A percentile compares a stretch with the other conserved stretches of the same genome.
phyloP scores from a whole-genome alignment of 768 basidiomycete genomes.

The Hebeloma cylindrosporum region DNA sequence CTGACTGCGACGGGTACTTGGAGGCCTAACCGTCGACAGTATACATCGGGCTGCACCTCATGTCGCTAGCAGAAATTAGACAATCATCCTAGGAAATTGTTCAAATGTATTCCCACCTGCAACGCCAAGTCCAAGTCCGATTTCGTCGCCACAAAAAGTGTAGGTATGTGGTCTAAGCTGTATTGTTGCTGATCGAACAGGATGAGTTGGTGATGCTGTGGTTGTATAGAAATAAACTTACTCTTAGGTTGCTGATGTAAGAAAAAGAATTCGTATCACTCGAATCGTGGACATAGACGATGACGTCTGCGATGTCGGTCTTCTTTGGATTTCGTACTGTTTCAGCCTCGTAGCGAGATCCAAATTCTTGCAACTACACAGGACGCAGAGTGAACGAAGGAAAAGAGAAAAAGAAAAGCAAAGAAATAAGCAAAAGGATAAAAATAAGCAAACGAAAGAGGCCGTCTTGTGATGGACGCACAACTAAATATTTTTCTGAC shows the following conservation, averaged over 20 bases:
- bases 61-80: conserved; percentile 61
- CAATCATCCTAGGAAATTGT: conserved; percentile 5
- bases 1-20: conserved; percentile 95
- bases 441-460: too few species aligned
- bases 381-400: neutral
- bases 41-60: conserved; percentile 98
- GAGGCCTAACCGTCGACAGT: conserved; percentile 85
- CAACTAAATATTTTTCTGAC: conserved; percentile 94
- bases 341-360: conserved; percentile 92
- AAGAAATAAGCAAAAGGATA: too few species aligned
- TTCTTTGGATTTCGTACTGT: conserved; percentile 87
- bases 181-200: conserved; percentile 84
- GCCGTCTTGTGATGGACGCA: too few species aligned
- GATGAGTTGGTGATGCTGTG: conserved; percentile 12
- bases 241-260: conserved; percentile 94
- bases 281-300: conserved; percentile 95
- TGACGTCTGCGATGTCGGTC: conserved; percentile 89
- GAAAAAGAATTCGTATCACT: conserved; percentile 99
- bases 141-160: conserved; percentile 97
- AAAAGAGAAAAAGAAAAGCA: neutral
- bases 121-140: conserved; percentile 96
- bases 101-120: conserved; percentile 52
- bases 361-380: conserved; percentile 90
- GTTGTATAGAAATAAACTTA: conserved; percentile 31
- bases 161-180: conserved; percentile 91